Conservation (phyloP, 805 yeast genomes). For the Huiozyma naganishii region DNA sequence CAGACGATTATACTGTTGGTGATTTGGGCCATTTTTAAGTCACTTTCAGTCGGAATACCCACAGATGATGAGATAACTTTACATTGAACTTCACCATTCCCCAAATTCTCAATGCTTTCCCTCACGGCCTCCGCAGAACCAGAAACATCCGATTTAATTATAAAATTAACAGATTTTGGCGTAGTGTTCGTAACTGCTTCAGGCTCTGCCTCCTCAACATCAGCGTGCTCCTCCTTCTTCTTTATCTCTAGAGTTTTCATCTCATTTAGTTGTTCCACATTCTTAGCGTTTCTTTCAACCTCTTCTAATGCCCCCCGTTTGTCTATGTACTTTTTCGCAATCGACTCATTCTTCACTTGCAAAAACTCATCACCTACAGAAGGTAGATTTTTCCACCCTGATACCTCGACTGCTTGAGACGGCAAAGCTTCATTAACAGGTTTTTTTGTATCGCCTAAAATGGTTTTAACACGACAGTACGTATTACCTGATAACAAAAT, state of each 20-base stretch:
- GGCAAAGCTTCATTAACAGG: conserved; percentile 61
- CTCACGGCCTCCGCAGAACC: conserved; percentile 92
- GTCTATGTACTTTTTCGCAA: conserved; percentile 63
- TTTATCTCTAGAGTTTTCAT: conserved; percentile 41
- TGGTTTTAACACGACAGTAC: conserved; percentile 71
- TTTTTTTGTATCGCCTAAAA: conserved; percentile 66
- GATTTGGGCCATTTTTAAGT: conserved; percentile 54
- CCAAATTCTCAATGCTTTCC: conserved; percentile 72
- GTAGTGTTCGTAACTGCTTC: conserved; percentile 19
- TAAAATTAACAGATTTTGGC: conserved; percentile 39
- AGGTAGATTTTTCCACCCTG: conserved; percentile 93
- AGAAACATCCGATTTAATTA: conserved; percentile 82
- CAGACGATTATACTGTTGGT: conserved; percentile 68
- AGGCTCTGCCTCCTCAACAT: conserved; percentile 25
- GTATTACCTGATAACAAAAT: conserved; percentile 80
- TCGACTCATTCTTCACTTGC: conserved; percentile 62
- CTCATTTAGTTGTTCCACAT: conserved; percentile 62
- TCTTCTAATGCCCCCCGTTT: conserved; percentile 54
- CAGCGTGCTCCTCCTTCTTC: conserved; percentile 30
- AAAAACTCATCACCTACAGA: conserved; percentile 80
- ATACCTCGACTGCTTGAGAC: conserved; percentile 77
- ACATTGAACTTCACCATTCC: conserved; percentile 74
- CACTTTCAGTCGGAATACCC: conserved; percentile 62
- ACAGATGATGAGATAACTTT: conserved; percentile 64
- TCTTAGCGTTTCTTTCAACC: conserved; percentile 47